Conservation (phyloP, 495 filamentous ascomycete genomes). For the Massariosphaeria phaeospora region DNA sequence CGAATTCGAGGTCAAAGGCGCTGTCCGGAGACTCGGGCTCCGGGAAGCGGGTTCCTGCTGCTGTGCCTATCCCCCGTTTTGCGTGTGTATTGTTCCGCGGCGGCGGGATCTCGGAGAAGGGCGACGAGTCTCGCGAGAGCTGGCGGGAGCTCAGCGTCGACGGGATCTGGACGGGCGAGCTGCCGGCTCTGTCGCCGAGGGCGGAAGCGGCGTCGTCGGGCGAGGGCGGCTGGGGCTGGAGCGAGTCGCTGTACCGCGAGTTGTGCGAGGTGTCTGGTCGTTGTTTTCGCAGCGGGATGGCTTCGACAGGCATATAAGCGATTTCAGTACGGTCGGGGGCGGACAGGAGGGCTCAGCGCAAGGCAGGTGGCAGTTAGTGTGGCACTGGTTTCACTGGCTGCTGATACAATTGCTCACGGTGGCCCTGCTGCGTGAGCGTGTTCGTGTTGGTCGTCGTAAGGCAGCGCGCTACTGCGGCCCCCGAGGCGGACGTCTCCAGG, state of each 20-base stretch:
- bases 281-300: slow-evolving; percentile 9
- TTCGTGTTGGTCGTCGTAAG: too few relatives aligned
- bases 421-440: too few relatives aligned
- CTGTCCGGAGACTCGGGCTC: slow-evolving; percentile 14
- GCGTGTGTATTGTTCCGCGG: background rate
- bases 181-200: too few relatives aligned
- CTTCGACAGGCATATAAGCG: slow-evolving; percentile 30
- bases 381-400: too few relatives aligned
- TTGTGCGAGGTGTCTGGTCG: background rate
- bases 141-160: slow-evolving; percentile 20
- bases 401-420: too few relatives aligned
- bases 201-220: background rate
- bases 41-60: background rate
- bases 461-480: too few relatives aligned
- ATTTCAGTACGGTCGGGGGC: slow-evolving; percentile 1
- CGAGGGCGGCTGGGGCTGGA: background rate
- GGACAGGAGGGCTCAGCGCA: slow-evolving; percentile 4
- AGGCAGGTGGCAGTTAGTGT: too few relatives aligned
- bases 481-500: too few relatives aligned
- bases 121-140: slow-evolving; percentile 21
- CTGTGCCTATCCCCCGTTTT: background rate
- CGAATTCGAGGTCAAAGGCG: slow-evolving; percentile 32
- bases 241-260: background rate
- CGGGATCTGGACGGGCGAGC: slow-evolving; percentile 13
- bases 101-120: slow-evolving; percentile 19